phyloP scores from a whole-genome alignment of 1,139 yeast genomes.

The Saccharomycopsis hybrid region DNA sequence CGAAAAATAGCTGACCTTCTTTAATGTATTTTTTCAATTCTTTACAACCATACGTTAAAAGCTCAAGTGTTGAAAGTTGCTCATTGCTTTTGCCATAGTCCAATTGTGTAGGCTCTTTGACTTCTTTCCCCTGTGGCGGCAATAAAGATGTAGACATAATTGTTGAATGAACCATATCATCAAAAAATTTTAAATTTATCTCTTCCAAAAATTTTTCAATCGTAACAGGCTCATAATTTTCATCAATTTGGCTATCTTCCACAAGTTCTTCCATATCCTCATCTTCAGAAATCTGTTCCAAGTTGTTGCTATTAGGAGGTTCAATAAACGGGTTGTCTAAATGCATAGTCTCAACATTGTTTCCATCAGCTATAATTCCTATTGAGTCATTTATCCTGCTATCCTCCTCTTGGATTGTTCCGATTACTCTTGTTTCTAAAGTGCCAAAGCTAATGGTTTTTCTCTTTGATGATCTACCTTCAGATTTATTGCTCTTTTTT shows the following conservation, averaged over 20 bases:
- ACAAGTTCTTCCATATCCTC: constrained; percentile 11
- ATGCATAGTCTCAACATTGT: too few relatives aligned
- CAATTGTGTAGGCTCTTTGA: constrained; percentile 21
- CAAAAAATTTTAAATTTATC: constrained; percentile 19
- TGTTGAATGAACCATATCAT: constrained; percentile 19
- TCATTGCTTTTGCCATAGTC: constrained; percentile 19
- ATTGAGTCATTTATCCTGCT: too few relatives aligned
- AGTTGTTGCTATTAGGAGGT: too few relatives aligned
- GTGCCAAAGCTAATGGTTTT: constrained; percentile 5
- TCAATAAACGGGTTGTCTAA: too few relatives aligned
- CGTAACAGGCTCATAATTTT: too few relatives aligned
- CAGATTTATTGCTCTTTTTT: not conserved
- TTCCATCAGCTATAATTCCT: too few relatives aligned
- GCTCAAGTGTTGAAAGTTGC: constrained; percentile 17
- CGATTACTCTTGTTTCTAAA: not conserved
- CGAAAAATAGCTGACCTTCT: constrained; percentile 18
- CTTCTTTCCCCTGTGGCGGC: constrained; percentile 2
- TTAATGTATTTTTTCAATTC: constrained; percentile 18
- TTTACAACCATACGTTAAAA: constrained; percentile 19
- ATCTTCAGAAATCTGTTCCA: not conserved
- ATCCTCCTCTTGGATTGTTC: constrained; percentile 1
- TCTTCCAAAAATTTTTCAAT: constrained; percentile 15
- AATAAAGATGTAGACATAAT: constrained; percentile 15
- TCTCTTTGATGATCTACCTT: not conserved
- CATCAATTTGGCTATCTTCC: too few relatives aligned